A percentile compares a stretch with the other conserved stretches of the same genome.
Evolutionary conservation across 371 early-diverging fungal species (phyloP).

Genomic region (Lichtheimia ornata): DNA sequence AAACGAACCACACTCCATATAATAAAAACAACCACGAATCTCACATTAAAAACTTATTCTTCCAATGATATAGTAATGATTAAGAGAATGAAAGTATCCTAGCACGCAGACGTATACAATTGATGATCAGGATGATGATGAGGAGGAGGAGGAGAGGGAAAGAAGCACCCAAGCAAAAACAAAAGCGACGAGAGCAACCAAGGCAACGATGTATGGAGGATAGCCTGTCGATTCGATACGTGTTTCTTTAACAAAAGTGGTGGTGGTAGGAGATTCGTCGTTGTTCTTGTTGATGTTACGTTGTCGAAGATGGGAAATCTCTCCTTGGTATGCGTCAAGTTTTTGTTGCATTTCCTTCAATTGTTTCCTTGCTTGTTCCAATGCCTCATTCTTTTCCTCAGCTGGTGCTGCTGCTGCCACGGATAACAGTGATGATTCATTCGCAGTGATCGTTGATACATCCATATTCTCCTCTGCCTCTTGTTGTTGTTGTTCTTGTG

Average conservation of each 20-base stretch:
- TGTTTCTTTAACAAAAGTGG: too few species aligned
- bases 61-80: too few species aligned
- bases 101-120: too few species aligned
- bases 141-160: too few species aligned
- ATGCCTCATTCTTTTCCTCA: neutral
- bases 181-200: neutral
- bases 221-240: neutral
- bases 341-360: neutral
- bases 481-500: neutral
- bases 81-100: too few species aligned
- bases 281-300: neutral
- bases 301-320: neutral
- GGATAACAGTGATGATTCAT: neutral
- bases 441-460: neutral
- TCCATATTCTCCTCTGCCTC: neutral
- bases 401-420: neutral
- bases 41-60: too few species aligned
- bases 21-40: too few species aligned
- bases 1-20: too few species aligned
- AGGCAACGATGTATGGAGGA: neutral
- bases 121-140: too few species aligned
- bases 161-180: neutral
- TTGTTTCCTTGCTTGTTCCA: neutral
- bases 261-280: neutral
- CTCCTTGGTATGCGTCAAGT: neutral